Evolutionary conservation across 129 eudicot species (phyloP), one percentile per base, ranked within the genome.

Genomic region (Chrysanthemum lavandulifolium): DNA sequence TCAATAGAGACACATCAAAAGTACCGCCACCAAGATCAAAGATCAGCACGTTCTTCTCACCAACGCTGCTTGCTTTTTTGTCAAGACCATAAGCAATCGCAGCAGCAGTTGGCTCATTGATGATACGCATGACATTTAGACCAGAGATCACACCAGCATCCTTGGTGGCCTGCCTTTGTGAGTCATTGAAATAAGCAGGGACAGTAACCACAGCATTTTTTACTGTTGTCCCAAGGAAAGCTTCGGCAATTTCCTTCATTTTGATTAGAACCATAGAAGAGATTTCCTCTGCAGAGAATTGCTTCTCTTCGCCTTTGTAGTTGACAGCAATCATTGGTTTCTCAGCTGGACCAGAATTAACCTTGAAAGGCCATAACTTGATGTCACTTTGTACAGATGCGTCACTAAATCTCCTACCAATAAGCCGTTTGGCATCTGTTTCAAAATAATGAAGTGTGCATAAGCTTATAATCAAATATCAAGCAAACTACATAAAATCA

Each of bases 21-120:
- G 89, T 84, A 16, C 89, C 88, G 54, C 88, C 88, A 6, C 88
- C 88, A 53, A 84, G 85, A 61, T 84, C 88, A 62, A 84, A 84
- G 71, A 84, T 84, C 14, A 84, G 81, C 50, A 84, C 89, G 19
- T 84, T 84, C 77, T 84, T 84, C 76, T 84, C 86, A 60, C 89
- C 89, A 65, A 78, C 79, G 3, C 86, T 82, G 48, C 84, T 68
- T 0, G 89, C 89, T 60, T 82, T 85, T 49, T 85, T 85, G 79
- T 85, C 86, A 43, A 82, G 86, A 51, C 89, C 89, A 14, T 85
- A 85, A 13, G 89, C 89, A 47, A 85, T 85, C 5, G 89, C 89
- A 18, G 89, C 89, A 47, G 89, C 89, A 16, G 89, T 82, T 2
- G 89, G 89, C 29, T 84, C 89, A 8, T 84, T 84, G 69, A 84